phyloP scores from a whole-genome alignment of 352 stramenopile genomes.

The Phytophthora pisi region DNA sequence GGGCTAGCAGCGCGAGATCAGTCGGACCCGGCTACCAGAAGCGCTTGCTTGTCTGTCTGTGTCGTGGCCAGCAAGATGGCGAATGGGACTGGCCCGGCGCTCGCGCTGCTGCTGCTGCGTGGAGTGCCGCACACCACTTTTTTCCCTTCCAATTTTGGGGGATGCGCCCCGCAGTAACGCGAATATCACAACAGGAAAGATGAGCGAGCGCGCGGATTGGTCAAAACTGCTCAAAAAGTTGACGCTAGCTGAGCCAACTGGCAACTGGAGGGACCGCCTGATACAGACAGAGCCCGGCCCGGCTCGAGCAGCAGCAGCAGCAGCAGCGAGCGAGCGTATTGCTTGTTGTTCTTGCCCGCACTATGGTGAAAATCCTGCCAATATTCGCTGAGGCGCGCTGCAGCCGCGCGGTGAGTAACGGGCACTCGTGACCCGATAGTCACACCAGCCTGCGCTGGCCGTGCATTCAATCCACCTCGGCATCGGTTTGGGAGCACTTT shows the following conservation, averaged over 20 bases:
- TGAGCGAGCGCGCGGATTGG: slow-evolving; percentile 31
- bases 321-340: neutral
- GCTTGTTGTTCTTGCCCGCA: neutral
- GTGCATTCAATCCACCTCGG: neutral
- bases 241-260: neutral
- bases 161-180: slow-evolving; percentile 25
- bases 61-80: slow-evolving; percentile 53
- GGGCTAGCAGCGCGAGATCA: slow-evolving; percentile 24
- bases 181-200: slow-evolving; percentile 42
- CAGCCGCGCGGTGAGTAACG: slow-evolving; percentile 3
- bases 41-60: slow-evolving; percentile 25
- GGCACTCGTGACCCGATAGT: slow-evolving; percentile 7
- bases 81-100: slow-evolving; percentile 44
- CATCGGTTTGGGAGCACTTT: too few species aligned
- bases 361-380: neutral
- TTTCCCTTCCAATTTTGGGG: slow-evolving; percentile 41
- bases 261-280: slow-evolving; percentile 27
- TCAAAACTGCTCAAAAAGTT: neutral
- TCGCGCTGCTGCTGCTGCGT: slow-evolving; percentile 13
- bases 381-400: neutral
- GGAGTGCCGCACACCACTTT: slow-evolving; percentile 37
- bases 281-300: neutral
- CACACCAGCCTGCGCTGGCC: neutral
- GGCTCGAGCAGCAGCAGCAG: too few species aligned
- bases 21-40: slow-evolving; percentile 16